These are phyloP conservation scores for Dothidotthia symphoricarpi DNA, from an alignment of 2,329 filamentous ascomycete genomes.

Conservation along the genomic window DNA sequence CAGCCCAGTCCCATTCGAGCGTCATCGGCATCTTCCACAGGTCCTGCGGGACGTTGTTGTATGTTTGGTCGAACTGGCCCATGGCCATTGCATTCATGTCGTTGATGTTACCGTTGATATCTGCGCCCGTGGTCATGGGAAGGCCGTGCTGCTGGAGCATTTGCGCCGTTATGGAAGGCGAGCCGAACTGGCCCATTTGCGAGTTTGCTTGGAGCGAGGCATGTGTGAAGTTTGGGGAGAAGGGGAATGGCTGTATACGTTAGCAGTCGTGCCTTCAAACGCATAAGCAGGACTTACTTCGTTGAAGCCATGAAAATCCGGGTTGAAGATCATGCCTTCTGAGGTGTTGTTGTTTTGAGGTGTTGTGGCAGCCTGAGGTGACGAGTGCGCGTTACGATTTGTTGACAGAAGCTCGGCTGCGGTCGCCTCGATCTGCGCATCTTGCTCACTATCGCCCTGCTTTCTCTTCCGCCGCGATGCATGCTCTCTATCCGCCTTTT, in stretches of 20 bases:
- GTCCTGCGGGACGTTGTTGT: conserved; percentile 75
- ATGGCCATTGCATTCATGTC: conserved; percentile 36
- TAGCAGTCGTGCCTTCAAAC: conserved; percentile 7
- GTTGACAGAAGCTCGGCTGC: conserved; percentile 37
- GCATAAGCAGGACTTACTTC: conserved; percentile 25
- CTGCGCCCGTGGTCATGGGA: conserved; percentile 22
- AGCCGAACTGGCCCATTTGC: conserved; percentile 30
- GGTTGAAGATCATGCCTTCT: conserved; percentile 35
- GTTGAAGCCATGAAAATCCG: conserved; percentile 40
- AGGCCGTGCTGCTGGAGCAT: conserved; percentile 30
- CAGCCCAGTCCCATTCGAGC: conserved; percentile 82
- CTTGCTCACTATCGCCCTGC: conserved; percentile 56
- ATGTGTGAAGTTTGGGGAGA: conserved; percentile 43
- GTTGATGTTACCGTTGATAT: conserved; percentile 23
- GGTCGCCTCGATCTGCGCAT: conserved; percentile 39
- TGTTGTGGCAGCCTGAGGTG: conserved; percentile 21
- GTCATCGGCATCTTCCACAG: conserved; percentile 96
- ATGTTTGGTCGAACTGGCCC: conserved; percentile 71
- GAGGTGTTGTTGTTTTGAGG: conserved; percentile 12
- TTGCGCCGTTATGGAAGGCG: conserved; percentile 32
- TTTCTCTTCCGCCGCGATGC: conserved; percentile 81
- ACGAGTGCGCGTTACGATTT: conserved; percentile 28
- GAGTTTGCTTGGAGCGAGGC: conserved; percentile 35
- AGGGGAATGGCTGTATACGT: conserved; percentile 37
- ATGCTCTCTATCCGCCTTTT: conserved; percentile 85